phyloP scores from a whole-genome alignment of 371 early-diverging fungal species.

The Rhizomucor pusillus region DNA sequence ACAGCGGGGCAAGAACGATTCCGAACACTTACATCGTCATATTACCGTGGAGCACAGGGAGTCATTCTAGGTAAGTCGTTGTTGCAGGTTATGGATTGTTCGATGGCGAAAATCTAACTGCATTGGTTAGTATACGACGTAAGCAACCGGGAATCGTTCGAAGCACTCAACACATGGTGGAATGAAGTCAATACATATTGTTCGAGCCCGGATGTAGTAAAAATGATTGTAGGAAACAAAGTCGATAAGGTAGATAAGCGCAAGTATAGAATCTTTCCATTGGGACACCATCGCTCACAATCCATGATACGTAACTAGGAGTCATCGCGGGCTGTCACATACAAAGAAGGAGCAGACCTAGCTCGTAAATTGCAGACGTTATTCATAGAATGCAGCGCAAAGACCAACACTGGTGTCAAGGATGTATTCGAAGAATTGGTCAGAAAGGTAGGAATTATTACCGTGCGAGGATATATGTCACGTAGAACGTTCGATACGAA shows the following conservation, averaged over 20 bases:
- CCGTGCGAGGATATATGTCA: neutral
- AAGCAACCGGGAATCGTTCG: slow-evolving; percentile 89
- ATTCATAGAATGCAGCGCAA: slow-evolving; percentile 95
- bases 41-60: slow-evolving; percentile 99
- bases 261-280: neutral
- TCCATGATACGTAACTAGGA: slow-evolving; percentile 30
- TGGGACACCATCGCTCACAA: no score
- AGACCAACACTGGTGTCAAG: slow-evolving; percentile 83
- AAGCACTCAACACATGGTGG: slow-evolving; percentile 91
- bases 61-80: slow-evolving; percentile 95
- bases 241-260: slow-evolving; percentile 77
- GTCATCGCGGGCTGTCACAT: slow-evolving; percentile 74
- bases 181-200: slow-evolving; percentile 94
- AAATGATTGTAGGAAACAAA: slow-evolving; percentile 98
- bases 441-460: slow-evolving; percentile 54
- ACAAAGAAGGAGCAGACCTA: slow-evolving; percentile 87
- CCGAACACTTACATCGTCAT: slow-evolving; percentile 98
- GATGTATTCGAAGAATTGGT: slow-evolving; percentile 91
- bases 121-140: slow-evolving; percentile 95
- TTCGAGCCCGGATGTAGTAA: slow-evolving; percentile 81
- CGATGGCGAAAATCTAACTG: neutral
- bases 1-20: slow-evolving; percentile 99
- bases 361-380: slow-evolving; percentile 84
- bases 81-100: no score
- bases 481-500: slow-evolving; percentile 8